Evolutionary conservation across 345 rosid species (phyloP).

Genomic region (Populus ilicifolia): DNA sequence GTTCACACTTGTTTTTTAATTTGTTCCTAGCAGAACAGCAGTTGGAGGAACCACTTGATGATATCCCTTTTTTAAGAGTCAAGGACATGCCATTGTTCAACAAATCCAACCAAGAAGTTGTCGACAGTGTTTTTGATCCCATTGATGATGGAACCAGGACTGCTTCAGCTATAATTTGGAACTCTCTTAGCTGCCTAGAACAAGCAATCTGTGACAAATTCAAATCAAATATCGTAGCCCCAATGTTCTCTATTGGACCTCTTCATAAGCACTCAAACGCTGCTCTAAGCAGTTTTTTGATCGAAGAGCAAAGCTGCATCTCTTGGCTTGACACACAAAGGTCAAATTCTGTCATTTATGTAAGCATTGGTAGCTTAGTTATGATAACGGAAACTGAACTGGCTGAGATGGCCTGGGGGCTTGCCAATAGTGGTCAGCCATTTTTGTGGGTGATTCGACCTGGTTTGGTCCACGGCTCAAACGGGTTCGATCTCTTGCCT

Average conservation of each 20-base stretch:
- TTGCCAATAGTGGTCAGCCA: conserved; percentile 26
- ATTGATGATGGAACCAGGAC: not conserved
- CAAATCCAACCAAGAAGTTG: not conserved
- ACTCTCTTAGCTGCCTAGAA: conserved; percentile 15
- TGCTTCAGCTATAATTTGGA: conserved; percentile 16
- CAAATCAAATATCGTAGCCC: not conserved
- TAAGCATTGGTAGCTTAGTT: conserved; percentile 13
- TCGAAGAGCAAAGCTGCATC: conserved; percentile 13
- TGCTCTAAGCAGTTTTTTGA: not conserved
- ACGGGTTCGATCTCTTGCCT: conserved; percentile 20
- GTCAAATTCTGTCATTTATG: conserved; percentile 10
- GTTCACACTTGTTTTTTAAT: not conserved
- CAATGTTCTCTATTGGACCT: conserved; percentile 17
- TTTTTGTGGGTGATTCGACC: conserved; percentile 37
- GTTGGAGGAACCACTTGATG: not conserved
- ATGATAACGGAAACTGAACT: not conserved
- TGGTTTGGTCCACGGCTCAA: conserved; percentile 19
- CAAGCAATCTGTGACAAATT: not conserved
- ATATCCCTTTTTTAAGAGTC: not conserved
- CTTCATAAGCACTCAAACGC: conserved; percentile 4
- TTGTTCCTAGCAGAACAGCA: not conserved
- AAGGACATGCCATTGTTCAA: conserved; percentile 21
- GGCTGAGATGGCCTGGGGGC: conserved; percentile 24
- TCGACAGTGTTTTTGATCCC: not conserved
- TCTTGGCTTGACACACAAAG: conserved; percentile 17